Evolutionary conservation across 148 eudicot species (phyloP), one percentile per base, ranked within the genome.

Genomic region (Oxyria digyna): DNA sequence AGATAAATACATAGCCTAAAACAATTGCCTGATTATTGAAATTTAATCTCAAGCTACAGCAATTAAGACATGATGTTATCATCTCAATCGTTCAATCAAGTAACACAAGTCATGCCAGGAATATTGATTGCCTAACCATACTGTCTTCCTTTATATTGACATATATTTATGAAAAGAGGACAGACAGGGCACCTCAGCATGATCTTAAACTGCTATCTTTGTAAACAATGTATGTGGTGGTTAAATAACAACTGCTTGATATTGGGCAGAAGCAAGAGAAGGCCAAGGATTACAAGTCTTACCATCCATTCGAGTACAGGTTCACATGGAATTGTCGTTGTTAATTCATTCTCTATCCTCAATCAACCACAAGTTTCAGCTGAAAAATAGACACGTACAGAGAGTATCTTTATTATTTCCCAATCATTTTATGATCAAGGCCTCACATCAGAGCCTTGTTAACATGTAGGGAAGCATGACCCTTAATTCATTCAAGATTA

Each of bases 281-380:
- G 52, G 52, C 6, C 52, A 42, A 9, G 45, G 45, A 14, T 43
- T 20, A 21, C 57, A 21, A 50, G 29, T 50, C 57, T 50, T 20
- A 21, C 57, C 26, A 50, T 50, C 57, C 62, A 11, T 55, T 6
- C 14, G 1, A 55, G 32, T 55, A 57, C 35, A 57, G 15, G n/a
- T 57, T 12, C 63, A 57, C 63, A 57, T 57, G 63, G 35, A 57
- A 12, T 50, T 57, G 63, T 57, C 63, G 1, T 57, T 57, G 33
- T 26, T 57, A n/a, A n/a, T n/a, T n/a, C n/a, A n/a, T n/a, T n/a
- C n/a, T 12, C 6, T 57, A 11, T 26, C 1, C 55, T 11, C 24
- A n/a, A 6, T 21, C 10, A 49, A n/a, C 26, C 3, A 23, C 62
- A 55, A 55, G 6, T 55, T 55, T 49, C 55, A 0, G 1, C 57